Percentiles rank a stretch among this genome's conserved stretches.
phyloP scores from a whole-genome alignment of 257 asterid species.

The Penstemon newberryi region DNA sequence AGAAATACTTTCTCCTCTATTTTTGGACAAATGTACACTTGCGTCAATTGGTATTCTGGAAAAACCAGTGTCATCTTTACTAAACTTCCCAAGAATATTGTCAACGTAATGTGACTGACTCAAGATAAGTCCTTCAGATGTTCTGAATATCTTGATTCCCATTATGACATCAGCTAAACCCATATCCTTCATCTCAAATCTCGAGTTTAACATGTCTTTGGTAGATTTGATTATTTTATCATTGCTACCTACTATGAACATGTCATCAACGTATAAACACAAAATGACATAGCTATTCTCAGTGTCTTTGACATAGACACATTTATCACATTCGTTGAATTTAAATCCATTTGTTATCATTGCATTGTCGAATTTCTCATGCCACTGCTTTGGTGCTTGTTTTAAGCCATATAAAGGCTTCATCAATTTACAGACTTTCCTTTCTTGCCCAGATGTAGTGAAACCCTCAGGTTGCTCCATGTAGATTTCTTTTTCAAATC shows the following conservation, averaged over 20 bases:
- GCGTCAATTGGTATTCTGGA: not conserved
- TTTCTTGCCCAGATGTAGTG: too few species aligned
- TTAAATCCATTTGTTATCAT: not conserved
- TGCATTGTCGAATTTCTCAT: not conserved
- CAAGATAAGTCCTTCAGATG: not conserved
- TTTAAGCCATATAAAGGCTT: not conserved
- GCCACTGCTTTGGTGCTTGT: not conserved
- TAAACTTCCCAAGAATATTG: not conserved
- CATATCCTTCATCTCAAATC: not conserved
- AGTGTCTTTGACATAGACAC: too few species aligned
- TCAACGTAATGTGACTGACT: not conserved
- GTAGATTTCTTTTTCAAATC: not conserved
- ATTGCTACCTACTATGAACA: too few species aligned
- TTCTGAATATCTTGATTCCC: not conserved
- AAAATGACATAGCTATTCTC: too few species aligned
- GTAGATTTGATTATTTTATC: too few species aligned
- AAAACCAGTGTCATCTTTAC: not conserved
- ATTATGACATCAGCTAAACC: not conserved
- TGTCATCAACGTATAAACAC: too few species aligned
- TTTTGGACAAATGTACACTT: slow-evolving; percentile 1
- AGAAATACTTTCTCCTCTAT: too few species aligned
- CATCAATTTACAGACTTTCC: not conserved
- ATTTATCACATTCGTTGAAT: not conserved
- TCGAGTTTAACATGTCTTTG: not conserved
- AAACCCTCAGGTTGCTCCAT: too few species aligned